Evolutionary conservation across 1,284 basidiomycete genomes (phyloP).

Genomic region (Waitea zeae): DNA sequence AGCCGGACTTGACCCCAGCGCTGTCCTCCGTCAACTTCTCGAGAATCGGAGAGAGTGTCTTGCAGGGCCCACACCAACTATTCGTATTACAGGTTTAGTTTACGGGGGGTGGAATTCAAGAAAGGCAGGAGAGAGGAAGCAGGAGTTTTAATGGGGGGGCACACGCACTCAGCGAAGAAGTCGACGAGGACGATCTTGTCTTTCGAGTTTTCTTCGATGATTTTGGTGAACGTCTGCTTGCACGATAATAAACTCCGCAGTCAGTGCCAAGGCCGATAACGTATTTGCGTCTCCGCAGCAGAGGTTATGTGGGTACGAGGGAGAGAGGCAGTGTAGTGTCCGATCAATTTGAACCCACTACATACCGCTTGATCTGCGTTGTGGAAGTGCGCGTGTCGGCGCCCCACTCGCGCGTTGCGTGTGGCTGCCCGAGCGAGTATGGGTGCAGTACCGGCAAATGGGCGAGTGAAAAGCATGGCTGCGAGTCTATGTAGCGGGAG

Average conservation of each 20-base stretch:
- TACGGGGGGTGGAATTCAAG: too few species aligned
- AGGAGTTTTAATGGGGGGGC: neutral
- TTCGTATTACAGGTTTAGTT: slow-evolving; percentile 1
- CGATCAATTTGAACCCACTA: too few species aligned
- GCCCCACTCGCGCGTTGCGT: too few species aligned
- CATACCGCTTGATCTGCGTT: slow-evolving; percentile 16
- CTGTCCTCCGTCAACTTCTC: slow-evolving; percentile 30
- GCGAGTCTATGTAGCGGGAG: too few species aligned
- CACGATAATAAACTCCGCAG: neutral
- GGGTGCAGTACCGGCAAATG: too few species aligned
- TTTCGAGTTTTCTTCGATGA: slow-evolving; percentile 15
- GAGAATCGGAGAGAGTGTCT: slow-evolving; percentile 45
- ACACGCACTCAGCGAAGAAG: slow-evolving; percentile 57
- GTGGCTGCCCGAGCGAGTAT: too few species aligned
- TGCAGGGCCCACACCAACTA: slow-evolving; percentile 67
- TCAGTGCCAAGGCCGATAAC: neutral
- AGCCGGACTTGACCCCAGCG: slow-evolving; percentile 23
- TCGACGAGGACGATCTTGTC: slow-evolving; percentile 50
- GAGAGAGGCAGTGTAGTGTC: too few species aligned
- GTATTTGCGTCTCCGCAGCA: neutral
- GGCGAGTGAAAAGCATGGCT: too few species aligned
- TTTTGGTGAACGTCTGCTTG: slow-evolving; percentile 31
- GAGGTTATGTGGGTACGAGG: slow-evolving; percentile 1
- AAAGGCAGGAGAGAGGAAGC: neutral
- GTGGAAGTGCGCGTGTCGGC: slow-evolving; percentile 15